Base-by-base conservation (phyloP, 768 basidiomycete species). In the Daedalea quercina region DNA sequence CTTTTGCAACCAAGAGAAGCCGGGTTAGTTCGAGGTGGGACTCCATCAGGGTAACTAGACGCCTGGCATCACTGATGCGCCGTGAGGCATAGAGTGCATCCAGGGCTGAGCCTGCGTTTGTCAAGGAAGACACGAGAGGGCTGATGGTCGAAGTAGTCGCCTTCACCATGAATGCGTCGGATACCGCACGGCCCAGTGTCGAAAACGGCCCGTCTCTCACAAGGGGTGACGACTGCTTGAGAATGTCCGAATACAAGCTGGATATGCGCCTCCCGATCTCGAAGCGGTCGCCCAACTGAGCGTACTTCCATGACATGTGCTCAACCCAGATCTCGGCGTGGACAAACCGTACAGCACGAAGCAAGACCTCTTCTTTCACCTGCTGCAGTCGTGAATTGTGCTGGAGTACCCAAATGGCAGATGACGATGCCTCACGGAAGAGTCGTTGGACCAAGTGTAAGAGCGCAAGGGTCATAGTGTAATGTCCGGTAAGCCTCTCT, bases 321-420 rank as follows among this genome's bases (percentile, higher is more conserved):
- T 87, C 85, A 0, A 86, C 79, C 94, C 94, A 97, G 19, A 95
- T 82, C 64, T 94, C 89, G 8, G 81, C 79, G 60, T 93, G 90
- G 9, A 94, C 78, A 56, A 94, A 91, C 3, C 76, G 75, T 12
- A 82, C 75, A 0, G 89, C 91, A 31, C 89, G 82, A 45, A 88
- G 69, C 22, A 94, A 74, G 3, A 94, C 91, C 53, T 91, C 89
- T 60, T 90, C 87, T 63, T 93, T 93, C 51, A 93, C 70, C 60
- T 82, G 82, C 47, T 78, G 82, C 31, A 86, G 74, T 28, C 79
- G 80, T 6, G 77, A 66, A 45, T 82, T 82, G 44, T 82, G 77
- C 0, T 81, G 76, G 0, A 78, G 67, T 26, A 82, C 69, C 2
- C 65, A 59, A 19, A 73, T 63, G 9, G 73, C 69, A 0, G 82